A percentile compares a stretch with the other conserved stretches of the same genome.
phyloP scores from a whole-genome alignment of 345 rosid species.

The Aquilaria malaccensis region DNA sequence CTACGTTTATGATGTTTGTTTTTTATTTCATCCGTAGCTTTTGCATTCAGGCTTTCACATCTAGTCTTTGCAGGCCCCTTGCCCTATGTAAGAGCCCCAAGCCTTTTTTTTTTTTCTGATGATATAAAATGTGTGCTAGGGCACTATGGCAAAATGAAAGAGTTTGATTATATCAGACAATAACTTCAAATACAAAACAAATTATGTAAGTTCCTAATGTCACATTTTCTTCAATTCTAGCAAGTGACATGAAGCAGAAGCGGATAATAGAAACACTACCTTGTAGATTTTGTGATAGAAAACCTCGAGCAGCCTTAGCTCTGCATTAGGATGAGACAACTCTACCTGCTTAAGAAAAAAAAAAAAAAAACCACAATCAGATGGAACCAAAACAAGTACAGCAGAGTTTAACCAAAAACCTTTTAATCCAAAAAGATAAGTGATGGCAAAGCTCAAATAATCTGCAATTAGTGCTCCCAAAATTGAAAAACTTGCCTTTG shows the following conservation, averaged over 20 bases:
- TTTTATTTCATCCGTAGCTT: no score
- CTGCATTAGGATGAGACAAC: constrained; percentile 77
- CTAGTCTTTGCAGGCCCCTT: no score
- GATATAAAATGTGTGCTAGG: background rate
- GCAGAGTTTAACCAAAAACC: background rate
- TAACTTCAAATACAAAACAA: constrained; percentile 2
- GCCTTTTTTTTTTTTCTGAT: no score
- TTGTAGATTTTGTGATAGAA: constrained; percentile 92
- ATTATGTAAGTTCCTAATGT: background rate
- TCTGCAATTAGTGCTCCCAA: constrained; percentile 8
- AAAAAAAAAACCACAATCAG: constrained; percentile 1
- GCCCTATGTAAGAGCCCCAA: no score
- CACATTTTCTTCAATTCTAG: background rate
- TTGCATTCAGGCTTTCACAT: no score
- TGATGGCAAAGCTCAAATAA: constrained; percentile 5
- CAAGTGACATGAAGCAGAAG: background rate
- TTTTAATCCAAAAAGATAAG: background rate
- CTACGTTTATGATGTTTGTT: no score
- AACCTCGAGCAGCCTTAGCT: constrained; percentile 89
- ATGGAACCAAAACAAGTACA: background rate
- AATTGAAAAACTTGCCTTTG: constrained; percentile 44
- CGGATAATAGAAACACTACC: constrained; percentile 31
- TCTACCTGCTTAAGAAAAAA: constrained; percentile 60
- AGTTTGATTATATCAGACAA: background rate
- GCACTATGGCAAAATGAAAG: background rate